phyloP scores from a whole-genome alignment of 2,329 filamentous ascomycete species.

The Claviceps humidiphila region DNA sequence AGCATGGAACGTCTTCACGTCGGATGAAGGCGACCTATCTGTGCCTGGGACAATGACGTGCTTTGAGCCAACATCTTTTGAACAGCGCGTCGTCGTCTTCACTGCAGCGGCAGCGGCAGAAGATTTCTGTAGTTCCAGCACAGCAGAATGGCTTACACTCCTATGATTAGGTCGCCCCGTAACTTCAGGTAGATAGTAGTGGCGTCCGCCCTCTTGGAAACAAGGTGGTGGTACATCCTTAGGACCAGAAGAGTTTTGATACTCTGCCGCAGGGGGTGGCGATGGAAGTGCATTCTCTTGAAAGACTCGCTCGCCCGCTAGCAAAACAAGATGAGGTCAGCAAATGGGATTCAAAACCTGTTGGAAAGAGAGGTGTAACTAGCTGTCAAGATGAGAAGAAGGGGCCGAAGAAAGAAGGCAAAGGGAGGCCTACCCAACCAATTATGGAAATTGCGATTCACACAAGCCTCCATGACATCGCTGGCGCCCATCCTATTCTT shows the following conservation, averaged over 20 bases:
- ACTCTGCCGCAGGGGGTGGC: conserved; percentile 10
- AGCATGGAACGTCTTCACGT: not conserved
- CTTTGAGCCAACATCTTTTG: not conserved
- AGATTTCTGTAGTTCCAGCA: conserved; percentile 17
- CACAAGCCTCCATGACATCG: conserved; percentile 16
- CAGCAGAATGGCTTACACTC: not conserved
- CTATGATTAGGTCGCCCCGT: not conserved
- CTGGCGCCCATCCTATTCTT: conserved; percentile 2
- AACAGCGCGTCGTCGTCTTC: not conserved
- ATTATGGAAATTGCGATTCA: conserved; percentile 17
- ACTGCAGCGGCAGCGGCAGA: conserved; percentile 15
- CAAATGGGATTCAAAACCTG: not conserved
- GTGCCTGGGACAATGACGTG: not conserved
- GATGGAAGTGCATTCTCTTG: conserved; percentile 16
- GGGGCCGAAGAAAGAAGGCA: not conserved
- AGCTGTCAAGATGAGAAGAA: not conserved
- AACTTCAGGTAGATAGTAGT: conserved; percentile 14
- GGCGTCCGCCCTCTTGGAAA: conserved; percentile 10
- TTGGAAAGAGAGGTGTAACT: not conserved
- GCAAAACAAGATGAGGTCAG: not conserved
- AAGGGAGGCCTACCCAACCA: conserved; percentile 22
- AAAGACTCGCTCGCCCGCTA: conserved; percentile 18
- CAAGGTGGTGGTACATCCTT: conserved; percentile 10
- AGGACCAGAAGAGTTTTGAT: conserved; percentile 11
- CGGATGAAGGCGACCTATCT: not conserved